Evolutionary conservation across 2,329 filamentous ascomycete species (phyloP), one percentile per base, ranked within the genome.

Genomic region (Allantophomopsis lycopodina): DNA sequence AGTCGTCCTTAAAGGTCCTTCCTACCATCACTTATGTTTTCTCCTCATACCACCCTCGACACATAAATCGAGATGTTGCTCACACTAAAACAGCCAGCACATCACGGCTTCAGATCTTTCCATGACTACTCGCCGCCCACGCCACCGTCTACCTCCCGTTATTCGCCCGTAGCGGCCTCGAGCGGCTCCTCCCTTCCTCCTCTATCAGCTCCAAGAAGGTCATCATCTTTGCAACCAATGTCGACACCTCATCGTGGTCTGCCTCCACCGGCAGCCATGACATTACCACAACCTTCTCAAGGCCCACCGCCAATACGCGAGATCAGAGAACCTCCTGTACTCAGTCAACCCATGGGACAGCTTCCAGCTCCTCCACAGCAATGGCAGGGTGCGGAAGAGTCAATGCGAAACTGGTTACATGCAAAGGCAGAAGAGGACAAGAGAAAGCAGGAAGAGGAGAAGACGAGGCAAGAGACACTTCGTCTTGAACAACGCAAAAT

Each of bases 391-490:
- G 66, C 71, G 28, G 79, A 84, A 51, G 80, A 85, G 31, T 71
- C 76, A 2, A 82, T 83, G 76, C 75, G 71, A 45, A 71, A 68
- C 40, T 87, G 81, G 81, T 62, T 86, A 16, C 60, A 71, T 40
- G 76, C 81, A 39, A 84, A 79, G 56, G 65, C 74, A 1, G 83
- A 87, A 57, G 82, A 87, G 53, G 82, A 87, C 52, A 75, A 69
- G 53, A 70, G 76, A 44, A 77, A 64, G 54, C 81, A 85, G 59
- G 81, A 87, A 58, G 80, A 86, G 58, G 80, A 86, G 58, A 79
- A 70, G 51, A 71, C 68, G 7, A 59, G 61, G 23, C 69, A 73
- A 50, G 83, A 85, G 57, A 63, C 65, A 23, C 60, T 83, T 34
- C 76, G 76, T 18, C 60, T 86, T 23, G 82, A 87, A 59, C 81